Conservation (phyloP, 2,329 filamentous ascomycete species). For the Claviceps sorghi region DNA sequence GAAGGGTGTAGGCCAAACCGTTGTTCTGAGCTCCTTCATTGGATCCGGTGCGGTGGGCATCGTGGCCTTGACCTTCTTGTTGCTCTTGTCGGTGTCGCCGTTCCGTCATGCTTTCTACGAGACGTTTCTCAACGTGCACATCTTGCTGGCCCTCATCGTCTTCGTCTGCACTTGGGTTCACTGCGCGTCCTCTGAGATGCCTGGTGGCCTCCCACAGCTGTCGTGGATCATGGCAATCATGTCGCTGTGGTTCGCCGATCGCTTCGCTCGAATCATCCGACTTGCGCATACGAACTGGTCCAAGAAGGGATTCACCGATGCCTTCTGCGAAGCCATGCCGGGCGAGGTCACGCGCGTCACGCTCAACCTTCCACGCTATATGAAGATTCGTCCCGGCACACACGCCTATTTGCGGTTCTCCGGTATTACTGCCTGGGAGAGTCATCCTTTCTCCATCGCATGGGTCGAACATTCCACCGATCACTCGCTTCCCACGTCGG, state of each 20-base stretch:
- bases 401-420: slow-evolving; percentile 63
- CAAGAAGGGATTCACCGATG: slow-evolving; percentile 43
- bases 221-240: slow-evolving; percentile 63
- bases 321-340: slow-evolving; percentile 51
- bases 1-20: slow-evolving; percentile 36
- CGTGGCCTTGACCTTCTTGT: slow-evolving; percentile 47
- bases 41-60: slow-evolving; percentile 47
- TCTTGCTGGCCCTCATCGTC: slow-evolving; percentile 52
- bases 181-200: slow-evolving; percentile 44
- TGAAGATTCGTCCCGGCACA: slow-evolving; percentile 53
- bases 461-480: slow-evolving; percentile 48
- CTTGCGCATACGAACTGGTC: slow-evolving; percentile 55
- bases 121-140: slow-evolving; percentile 81
- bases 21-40: slow-evolving; percentile 49
- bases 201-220: slow-evolving; percentile 52
- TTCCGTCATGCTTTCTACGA: slow-evolving; percentile 93
- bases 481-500: slow-evolving; percentile 23
- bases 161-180: slow-evolving; percentile 69
- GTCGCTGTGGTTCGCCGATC: slow-evolving; percentile 63
- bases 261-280: slow-evolving; percentile 46
- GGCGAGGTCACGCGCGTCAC: slow-evolving; percentile 59
- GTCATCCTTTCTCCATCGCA: slow-evolving; percentile 65
- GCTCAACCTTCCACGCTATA: slow-evolving; percentile 50
- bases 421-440: slow-evolving; percentile 52
- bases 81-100: slow-evolving; percentile 60